A percentile compares a stretch with the other conserved stretches of the same genome.
Conservation (phyloP, 768 basidiomycete genomes). For the Boletus vinaceobasis region DNA sequence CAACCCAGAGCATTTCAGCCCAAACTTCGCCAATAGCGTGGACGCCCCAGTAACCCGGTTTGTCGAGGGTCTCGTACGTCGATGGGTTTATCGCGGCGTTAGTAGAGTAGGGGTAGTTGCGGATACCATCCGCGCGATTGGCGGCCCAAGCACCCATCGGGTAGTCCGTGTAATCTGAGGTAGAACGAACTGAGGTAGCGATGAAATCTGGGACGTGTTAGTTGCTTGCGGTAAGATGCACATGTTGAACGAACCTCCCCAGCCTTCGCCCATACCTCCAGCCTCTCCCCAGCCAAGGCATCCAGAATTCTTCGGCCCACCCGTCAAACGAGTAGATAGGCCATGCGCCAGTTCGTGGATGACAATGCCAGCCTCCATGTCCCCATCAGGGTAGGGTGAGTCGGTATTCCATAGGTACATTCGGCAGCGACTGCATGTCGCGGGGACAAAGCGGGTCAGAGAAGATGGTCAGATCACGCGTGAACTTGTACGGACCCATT, state of each 20-base stretch:
- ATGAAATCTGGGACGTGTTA: slow-evolving; percentile 56
- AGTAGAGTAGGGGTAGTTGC: slow-evolving; percentile 87
- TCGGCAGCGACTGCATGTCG: slow-evolving; percentile 58
- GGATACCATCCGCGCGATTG: slow-evolving; percentile 69
- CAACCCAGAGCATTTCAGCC: slow-evolving; percentile 87
- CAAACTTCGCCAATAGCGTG: slow-evolving; percentile 93
- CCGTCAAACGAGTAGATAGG: slow-evolving; percentile 89
- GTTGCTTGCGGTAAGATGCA: neutral
- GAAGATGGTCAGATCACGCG: neutral
- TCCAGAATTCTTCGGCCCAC: slow-evolving; percentile 88
- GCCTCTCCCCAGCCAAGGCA: slow-evolving; percentile 95
- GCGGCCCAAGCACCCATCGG: slow-evolving; percentile 97
- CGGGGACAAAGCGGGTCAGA: neutral
- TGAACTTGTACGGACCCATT: slow-evolving; percentile 48
- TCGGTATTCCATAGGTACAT: slow-evolving; percentile 97
- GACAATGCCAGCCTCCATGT: slow-evolving; percentile 95
- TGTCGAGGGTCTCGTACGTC: slow-evolving; percentile 92
- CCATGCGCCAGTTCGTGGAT: slow-evolving; percentile 91
- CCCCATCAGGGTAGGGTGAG: slow-evolving; percentile 88
- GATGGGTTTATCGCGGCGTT: slow-evolving; percentile 79
- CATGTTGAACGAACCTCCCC: slow-evolving; percentile 58
- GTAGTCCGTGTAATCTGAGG: slow-evolving; percentile 66
- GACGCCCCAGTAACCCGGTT: slow-evolving; percentile 91
- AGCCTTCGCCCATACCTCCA: slow-evolving; percentile 98
- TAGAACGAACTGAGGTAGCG: slow-evolving; percentile 84